Conservation (phyloP, 495 filamentous ascomycete species). For the Aspergillus indologenus region DNA sequence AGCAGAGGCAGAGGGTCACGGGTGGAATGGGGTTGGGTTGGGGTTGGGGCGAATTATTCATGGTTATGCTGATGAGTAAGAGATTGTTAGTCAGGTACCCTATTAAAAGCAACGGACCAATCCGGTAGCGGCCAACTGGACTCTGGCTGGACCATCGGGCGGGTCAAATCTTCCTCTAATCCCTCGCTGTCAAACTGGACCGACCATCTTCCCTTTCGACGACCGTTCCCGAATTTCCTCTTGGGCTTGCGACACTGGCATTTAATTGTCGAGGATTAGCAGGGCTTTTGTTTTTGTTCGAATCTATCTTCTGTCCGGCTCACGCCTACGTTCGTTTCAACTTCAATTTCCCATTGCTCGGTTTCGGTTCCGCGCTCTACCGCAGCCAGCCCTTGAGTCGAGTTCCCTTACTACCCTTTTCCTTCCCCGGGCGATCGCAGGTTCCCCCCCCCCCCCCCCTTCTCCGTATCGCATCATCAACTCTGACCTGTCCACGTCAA, state of each 20-base stretch:
- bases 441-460: conserved; percentile 5
- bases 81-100: not conserved
- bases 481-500: not conserved
- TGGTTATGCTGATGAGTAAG: not conserved
- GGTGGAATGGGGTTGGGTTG: too few relatives aligned
- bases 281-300: not conserved
- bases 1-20: too few relatives aligned
- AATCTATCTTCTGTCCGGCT: not conserved
- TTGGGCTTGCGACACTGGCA: not conserved
- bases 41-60: too few relatives aligned
- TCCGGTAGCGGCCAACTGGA: conserved; percentile 20
- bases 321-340: conserved; percentile 5
- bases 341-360: not conserved
- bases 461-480: conserved; percentile 9
- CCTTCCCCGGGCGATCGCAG: conserved; percentile 7
- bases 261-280: not conserved
- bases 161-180: conserved; percentile 14
- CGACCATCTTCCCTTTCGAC: conserved; percentile 7
- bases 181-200: conserved; percentile 16
- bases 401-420: not conserved
- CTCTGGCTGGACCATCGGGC: conserved; percentile 12
- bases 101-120: conserved; percentile 20
- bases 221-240: not conserved
- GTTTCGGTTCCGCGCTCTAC: conserved; percentile 5
- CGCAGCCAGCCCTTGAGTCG: conserved; percentile 5